Conservation (phyloP, 2,329 filamentous ascomycete genomes). For the Neonectria ditissima region DNA sequence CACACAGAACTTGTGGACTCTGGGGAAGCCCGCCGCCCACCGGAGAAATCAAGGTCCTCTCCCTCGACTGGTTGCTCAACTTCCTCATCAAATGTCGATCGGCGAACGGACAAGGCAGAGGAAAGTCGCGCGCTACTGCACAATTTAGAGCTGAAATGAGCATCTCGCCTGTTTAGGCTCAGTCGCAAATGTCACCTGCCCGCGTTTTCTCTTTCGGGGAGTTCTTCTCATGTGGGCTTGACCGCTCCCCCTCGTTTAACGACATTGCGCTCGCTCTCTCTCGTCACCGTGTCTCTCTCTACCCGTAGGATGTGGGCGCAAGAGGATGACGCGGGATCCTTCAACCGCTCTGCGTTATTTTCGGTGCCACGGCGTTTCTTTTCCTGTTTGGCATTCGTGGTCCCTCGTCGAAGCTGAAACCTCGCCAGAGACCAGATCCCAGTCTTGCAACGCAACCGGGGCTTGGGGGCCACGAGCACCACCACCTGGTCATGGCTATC, state of each 20-base stretch:
- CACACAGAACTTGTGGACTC: conserved; percentile 7
- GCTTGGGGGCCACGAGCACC: not conserved
- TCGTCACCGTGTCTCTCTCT: not conserved
- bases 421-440: conserved; percentile 13
- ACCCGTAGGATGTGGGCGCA: not conserved
- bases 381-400: conserved; percentile 18
- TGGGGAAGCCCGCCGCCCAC: conserved; percentile 9
- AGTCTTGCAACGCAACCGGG: conserved; percentile 3
- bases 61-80: no score
- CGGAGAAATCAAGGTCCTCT: not conserved
- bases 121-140: conserved; percentile 16
- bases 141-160: conserved; percentile 25
- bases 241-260: not conserved
- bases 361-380: conserved; percentile 11
- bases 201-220: conserved; percentile 2
- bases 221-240: conserved; percentile 5
- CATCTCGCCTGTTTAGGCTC: conserved; percentile 14
- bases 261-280: not conserved
- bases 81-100: conserved; percentile 16
- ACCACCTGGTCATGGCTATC: not conserved
- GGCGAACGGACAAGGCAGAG: conserved; percentile 2
- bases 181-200: conserved; percentile 1
- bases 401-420: conserved; percentile 26
- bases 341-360: conserved; percentile 23
- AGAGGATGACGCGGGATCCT: conserved; percentile 4